Base-by-base conservation (phyloP, 2,329 filamentous ascomycete species). In the Fusarium globosum region DNA sequence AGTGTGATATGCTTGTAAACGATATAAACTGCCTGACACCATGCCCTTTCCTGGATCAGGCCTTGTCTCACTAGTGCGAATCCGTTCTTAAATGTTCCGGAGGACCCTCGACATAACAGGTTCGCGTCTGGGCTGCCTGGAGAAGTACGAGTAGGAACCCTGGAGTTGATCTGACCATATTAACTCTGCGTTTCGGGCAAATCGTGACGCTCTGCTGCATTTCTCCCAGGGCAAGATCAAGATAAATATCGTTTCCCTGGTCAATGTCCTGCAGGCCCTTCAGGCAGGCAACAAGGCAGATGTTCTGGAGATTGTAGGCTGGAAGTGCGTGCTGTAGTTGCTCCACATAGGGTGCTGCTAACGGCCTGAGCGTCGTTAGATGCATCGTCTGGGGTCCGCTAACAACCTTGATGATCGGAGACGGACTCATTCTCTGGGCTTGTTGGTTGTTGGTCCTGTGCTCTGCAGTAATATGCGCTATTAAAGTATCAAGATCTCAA, bases 391-490 rank as follows among this genome's bases (percentile, higher is more conserved):
- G 42, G 71, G 72, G 49, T 74, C 61, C 65, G 61, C 64, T 48
- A 30, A 49, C 57, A 61, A 74, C 71, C 71, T 74, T 74, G 71
- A 74, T 74, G 71, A 72, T 72, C 64, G 59, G 61, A 46, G 38
- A 42, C 38, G 63, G 53, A 38, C 39, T 65, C 18, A 30, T 53
- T 60, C 33, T 30, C 48, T 43, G 49, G 64, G 52, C 51, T 66
- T 60, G 28, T 26, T 45, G 45, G 33, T 61, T 43, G 39, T 26
- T 57, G 61, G 18, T 58, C 23, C 43, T 60, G 26, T 53, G 28
- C 45, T 59, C 42, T 36, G 23, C 20, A 42, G 26, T n/a, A 18
- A 41, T 51, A 38, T 60, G 58, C 41, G 33, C 23, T 20, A 43
- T 57, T 56, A 23, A 28, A 61, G 38, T 57, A 61, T 42, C 58